Evolutionary conservation across 73 alveolate genomes (phyloP), one percentile per base, ranked within the genome.

Genomic region (Paraurostyla sp.): DNA sequence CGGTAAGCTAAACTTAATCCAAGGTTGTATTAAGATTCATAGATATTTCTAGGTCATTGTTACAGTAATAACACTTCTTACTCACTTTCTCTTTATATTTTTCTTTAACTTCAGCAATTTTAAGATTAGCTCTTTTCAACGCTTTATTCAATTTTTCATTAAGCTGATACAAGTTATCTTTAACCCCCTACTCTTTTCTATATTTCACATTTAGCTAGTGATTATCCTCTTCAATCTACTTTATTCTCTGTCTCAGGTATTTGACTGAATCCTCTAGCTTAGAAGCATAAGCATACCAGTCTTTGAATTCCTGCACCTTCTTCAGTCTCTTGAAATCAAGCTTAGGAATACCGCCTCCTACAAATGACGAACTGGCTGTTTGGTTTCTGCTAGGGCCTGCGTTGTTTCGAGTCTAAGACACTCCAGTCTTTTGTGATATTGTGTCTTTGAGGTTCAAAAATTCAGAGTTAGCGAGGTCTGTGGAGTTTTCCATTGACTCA

Each of bases 231-330:
- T 89, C 95, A 18, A 89, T 35, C 15, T 25, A 16, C 25, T 81
- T 80, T 0, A 71, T 56, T 48, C 85, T 6, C 22, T 85, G 43
- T 30, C 93, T 43, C 23, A 85, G 83, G 40, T 45, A 50, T 59
- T 85, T 85, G 40, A 85, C 88, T 15, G 75, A 71, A 35, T 85
- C 84, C 42, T 85, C 93, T 1, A 85, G 54, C 36, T 85, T 85
- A 0, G 52, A 32, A 30, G 93, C 71, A 60, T 85, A 85, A 30
- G 81, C 45, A 49, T 41, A 73, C 93, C 93, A 85, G 56, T 85
- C 93, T 60, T 85, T 85, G 71, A 49, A 85, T 48, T 85, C 93
- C 35, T 62, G 25, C 3, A 85, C 81, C 40, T 56, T 68, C 32
- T 46, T 85, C 7, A 73, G 56, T 48, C 71, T 85, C 16, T 62